phyloP scores from a whole-genome alignment of 148 eudicot species.

The Amaranthus palmeri region DNA sequence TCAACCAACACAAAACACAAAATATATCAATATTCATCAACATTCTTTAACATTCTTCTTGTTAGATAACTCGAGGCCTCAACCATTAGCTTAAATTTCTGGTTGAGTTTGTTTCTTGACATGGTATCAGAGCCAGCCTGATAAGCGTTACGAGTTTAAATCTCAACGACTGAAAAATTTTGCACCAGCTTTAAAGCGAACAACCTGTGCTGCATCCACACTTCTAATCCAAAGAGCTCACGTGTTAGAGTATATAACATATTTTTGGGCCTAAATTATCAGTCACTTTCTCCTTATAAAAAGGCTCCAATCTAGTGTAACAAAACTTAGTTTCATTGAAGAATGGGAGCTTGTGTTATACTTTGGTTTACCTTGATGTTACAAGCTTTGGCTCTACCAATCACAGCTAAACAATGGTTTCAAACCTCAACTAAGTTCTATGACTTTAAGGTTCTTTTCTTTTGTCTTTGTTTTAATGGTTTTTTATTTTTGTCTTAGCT shows the following conservation, averaged over 20 bases:
- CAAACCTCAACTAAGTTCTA: conserved; percentile 41
- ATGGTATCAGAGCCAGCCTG: too few species aligned
- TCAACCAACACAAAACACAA: neutral
- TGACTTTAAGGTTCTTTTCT: conserved; percentile 39
- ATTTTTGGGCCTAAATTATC: too few species aligned
- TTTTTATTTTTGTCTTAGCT: too few species aligned
- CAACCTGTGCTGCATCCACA: too few species aligned
- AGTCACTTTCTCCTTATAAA: conserved; percentile 9
- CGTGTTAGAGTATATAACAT: too few species aligned
- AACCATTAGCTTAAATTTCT: too few species aligned
- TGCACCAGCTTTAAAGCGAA: too few species aligned
- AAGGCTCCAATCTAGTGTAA: neutral
- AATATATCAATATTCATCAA: neutral
- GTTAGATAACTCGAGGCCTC: too few species aligned
- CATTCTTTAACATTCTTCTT: neutral
- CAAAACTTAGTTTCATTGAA: neutral
- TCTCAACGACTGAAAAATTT: too few species aligned
- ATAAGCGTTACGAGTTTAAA: too few species aligned
- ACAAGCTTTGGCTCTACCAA: conserved; percentile 10
- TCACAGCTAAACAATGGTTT: conserved; percentile 2
- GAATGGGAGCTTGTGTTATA: conserved; percentile 4
- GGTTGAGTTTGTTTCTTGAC: too few species aligned
- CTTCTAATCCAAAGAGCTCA: too few species aligned
- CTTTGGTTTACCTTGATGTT: conserved; percentile 11
- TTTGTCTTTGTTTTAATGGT: neutral